Base-by-base conservation (phyloP, 2,329 filamentous ascomycete species). In the Sporothrix euskadiensis region DNA sequence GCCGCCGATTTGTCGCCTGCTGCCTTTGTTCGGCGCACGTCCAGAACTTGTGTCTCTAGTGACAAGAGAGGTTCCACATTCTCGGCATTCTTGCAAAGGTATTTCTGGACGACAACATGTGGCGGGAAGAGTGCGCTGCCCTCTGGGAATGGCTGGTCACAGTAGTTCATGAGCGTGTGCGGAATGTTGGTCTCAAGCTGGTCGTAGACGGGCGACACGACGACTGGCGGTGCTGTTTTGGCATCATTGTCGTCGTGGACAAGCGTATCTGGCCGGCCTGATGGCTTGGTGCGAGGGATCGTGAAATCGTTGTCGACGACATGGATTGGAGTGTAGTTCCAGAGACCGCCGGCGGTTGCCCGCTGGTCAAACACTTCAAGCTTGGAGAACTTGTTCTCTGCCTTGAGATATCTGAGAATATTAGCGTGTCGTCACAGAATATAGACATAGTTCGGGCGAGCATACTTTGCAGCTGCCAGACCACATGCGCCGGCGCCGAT, bases 181-280 rank as follows among this genome's bases (percentile, higher is more conserved):
- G 92, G 91, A 49, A 94, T 92, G 79, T 95, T 95, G 1, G 92
- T 93, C 79, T 94, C 91, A 2, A 94, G 83, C 14, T 84, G 82
- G 70, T 91, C 88, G 79, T 94, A 94, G 63, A 94, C 84, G 0
- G 92, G 90, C 2, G 90, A 91, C n/a, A 91, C 82, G 76, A 92
- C 93, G 2, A 86, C 81, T 2, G n/a, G 61, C 2, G 87, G 82
- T 44, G 76, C 57, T 8, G 22, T 19, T 1, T 69, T 12, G 4
- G 61, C 70, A 0, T 57, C 65, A 1, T 19, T 68, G 26, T 41
- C 35, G 39, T 35, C 76, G 75, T 75, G 56, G 4, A 81, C 78
- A 19, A 79, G 78, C 85, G 88, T 89, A 82, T 85, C 82, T 3
- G 80, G 79, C 4, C 75, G 69, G 19, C 68, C 75, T 26, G 77